Percentiles rank a stretch among this genome's conserved stretches.
Evolutionary conservation across 345 rosid genomes (phyloP).

Genomic region (Sapria himalayana): DNA sequence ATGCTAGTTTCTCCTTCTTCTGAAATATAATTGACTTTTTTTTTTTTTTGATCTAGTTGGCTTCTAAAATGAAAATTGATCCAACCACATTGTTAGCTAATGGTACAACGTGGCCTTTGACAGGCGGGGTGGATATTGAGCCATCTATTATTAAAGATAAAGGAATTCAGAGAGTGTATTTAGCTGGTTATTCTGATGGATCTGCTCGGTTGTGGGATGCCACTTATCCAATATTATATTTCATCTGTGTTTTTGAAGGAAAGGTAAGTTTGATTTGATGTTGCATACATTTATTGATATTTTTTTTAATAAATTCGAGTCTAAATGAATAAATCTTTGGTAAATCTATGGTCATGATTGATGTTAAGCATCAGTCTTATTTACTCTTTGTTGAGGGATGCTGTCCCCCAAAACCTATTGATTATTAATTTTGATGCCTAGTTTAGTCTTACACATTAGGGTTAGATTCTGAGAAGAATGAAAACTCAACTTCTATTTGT

Average conservation of each 20-base stretch:
- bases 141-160: constrained; percentile 20
- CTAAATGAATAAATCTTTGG: no score
- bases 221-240: constrained; percentile 40
- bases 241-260: constrained; percentile 25
- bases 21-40: background rate
- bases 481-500: no score
- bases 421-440: no score
- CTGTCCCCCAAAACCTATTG: no score
- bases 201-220: constrained; percentile 72
- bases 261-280: constrained; percentile 19
- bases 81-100: constrained; percentile 8
- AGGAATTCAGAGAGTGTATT: constrained; percentile 42
- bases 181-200: constrained; percentile 79
- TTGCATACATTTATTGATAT: background rate
- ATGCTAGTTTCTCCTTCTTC: constrained; percentile 1
- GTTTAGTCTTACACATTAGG: no score
- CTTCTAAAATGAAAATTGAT: constrained; percentile 11
- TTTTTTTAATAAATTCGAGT: constrained; percentile 8
- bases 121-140: constrained; percentile 54
- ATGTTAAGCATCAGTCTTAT: no score
- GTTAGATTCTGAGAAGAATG: no score
- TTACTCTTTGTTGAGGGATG: no score
- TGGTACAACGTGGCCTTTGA: constrained; percentile 51
- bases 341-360: no score
- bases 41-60: constrained; percentile 10